Percentiles rank a stretch among this genome's conserved stretches.
phyloP scores from a whole-genome alignment of 164 flowering plant genomes.

The Chloranthus sessilifolius region DNA sequence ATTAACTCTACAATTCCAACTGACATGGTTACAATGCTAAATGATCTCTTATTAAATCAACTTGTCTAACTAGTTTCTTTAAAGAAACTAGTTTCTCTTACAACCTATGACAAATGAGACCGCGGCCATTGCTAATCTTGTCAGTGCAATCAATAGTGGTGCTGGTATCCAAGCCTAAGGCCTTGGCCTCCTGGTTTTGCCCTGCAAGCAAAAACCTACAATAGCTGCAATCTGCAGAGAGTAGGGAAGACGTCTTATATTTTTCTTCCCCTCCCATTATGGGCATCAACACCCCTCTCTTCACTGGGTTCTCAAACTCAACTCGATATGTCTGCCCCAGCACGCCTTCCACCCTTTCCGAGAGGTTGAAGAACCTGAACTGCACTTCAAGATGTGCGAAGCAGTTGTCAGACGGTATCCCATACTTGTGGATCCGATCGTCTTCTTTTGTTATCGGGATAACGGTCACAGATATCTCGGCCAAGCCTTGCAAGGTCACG shows the following conservation, averaged over 20 bases:
- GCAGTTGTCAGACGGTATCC: constrained; percentile 26
- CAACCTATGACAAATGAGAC: constrained; percentile 23
- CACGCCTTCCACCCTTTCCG: constrained; percentile 24
- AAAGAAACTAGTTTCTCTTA: too few relatives aligned
- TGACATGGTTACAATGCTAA: too few relatives aligned
- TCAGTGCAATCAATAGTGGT: constrained; percentile 17
- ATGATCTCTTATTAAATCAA: too few relatives aligned
- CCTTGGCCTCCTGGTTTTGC: constrained; percentile 2
- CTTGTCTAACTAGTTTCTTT: too few relatives aligned
- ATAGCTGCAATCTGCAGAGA: constrained; percentile 18
- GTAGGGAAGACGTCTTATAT: constrained; percentile 21
- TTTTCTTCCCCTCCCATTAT: constrained; percentile 32
- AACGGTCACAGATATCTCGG: constrained; percentile 24
- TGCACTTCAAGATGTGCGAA: constrained; percentile 38
- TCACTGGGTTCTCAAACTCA: constrained; percentile 23
- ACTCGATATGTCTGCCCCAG: constrained; percentile 27
- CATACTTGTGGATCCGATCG: constrained; percentile 29
- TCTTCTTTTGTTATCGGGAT: constrained; percentile 27
- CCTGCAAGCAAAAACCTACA: constrained; percentile 18
- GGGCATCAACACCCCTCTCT: constrained; percentile 28
- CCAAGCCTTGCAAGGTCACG: constrained; percentile 8
- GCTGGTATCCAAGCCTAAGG: constrained; percentile 11
- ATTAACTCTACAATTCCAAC: too few relatives aligned
- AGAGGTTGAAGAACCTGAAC: constrained; percentile 26
- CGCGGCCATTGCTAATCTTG: constrained; percentile 18